These are phyloP conservation scores for Escovopsis weberi DNA, from an alignment of 2,329 filamentous ascomycete species.

Conservation along the genomic window DNA sequence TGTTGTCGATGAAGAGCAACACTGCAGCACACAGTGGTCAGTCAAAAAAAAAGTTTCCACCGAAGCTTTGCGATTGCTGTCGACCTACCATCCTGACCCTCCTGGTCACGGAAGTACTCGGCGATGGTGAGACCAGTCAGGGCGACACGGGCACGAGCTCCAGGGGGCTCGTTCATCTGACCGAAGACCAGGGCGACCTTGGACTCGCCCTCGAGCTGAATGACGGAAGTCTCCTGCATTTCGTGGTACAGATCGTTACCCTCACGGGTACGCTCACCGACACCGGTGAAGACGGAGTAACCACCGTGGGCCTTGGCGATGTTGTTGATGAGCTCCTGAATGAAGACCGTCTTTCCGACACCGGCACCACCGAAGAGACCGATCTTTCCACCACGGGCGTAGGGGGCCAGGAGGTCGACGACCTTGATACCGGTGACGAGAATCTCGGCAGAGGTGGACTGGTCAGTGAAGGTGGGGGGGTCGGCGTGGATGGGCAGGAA, in stretches of 20 bases:
- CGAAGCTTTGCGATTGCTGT: neutral
- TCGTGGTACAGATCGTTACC: slow-evolving; percentile 99
- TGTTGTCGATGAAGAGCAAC: slow-evolving; percentile 99
- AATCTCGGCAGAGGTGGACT: slow-evolving; percentile 92
- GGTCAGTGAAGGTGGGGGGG: slow-evolving; percentile 80
- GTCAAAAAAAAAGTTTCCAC: neutral
- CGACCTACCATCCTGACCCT: slow-evolving; percentile 71
- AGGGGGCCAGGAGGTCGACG: slow-evolving; percentile 95
- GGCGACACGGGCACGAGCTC: slow-evolving; percentile 98
- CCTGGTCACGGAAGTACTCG: slow-evolving; percentile 65
- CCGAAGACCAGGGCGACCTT: slow-evolving; percentile 99
- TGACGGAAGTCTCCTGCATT: slow-evolving; percentile 99
- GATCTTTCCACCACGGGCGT: slow-evolving; percentile 99
- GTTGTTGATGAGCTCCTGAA: slow-evolving; percentile 99
- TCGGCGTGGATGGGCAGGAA: slow-evolving; percentile 85
- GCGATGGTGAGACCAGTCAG: slow-evolving; percentile 74
- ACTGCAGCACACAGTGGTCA: slow-evolving; percentile 32
- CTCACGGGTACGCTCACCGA: slow-evolving; percentile 99
- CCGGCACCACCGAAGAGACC: slow-evolving; percentile 99
- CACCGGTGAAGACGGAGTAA: slow-evolving; percentile 99
- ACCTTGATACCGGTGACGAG: slow-evolving; percentile 99
- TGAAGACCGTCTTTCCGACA: slow-evolving; percentile 99
- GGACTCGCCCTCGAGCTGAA: slow-evolving; percentile 96
- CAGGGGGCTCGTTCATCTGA: slow-evolving; percentile 99
- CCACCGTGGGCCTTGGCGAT: slow-evolving; percentile 99